Conservation (phyloP, 2,329 filamentous ascomycete species). For the Madurella mycetomatis region DNA sequence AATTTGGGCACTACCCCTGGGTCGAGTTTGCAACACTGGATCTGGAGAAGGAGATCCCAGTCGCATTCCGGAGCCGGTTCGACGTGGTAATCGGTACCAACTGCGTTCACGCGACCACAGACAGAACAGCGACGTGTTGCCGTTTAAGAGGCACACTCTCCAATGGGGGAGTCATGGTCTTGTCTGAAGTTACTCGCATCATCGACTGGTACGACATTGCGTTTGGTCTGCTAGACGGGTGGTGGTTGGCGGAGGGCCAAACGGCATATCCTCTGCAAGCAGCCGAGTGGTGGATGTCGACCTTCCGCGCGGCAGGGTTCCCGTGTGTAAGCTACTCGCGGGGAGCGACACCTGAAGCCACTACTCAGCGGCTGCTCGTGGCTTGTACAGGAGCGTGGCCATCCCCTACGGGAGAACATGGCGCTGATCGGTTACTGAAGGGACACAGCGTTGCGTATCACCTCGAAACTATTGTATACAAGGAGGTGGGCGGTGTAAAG, state of each 20-base stretch:
- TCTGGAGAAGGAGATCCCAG: conserved; percentile 27
- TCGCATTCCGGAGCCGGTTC: conserved; percentile 25
- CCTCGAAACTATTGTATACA: conserved; percentile 22
- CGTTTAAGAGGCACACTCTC: conserved; percentile 28
- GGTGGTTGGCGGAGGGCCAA: conserved; percentile 37
- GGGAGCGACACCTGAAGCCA: conserved; percentile 25
- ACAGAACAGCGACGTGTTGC: conserved; percentile 17
- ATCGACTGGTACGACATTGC: conserved; percentile 33
- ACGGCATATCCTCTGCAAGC: conserved; percentile 23
- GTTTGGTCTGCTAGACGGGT: conserved; percentile 36
- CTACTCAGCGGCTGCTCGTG: conserved; percentile 19
- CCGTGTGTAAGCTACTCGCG: conserved; percentile 31
- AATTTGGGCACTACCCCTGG: conserved; percentile 24
- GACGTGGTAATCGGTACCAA: conserved; percentile 34
- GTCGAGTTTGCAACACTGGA: conserved; percentile 31
- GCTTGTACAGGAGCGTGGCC: background rate
- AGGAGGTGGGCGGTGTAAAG: conserved; percentile 16
- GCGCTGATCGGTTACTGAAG: background rate
- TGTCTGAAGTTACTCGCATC: conserved; percentile 33
- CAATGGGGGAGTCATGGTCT: conserved; percentile 32
- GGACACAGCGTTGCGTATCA: background rate
- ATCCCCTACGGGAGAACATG: background rate
- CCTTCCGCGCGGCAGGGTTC: conserved; percentile 27
- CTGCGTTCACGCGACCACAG: conserved; percentile 33
- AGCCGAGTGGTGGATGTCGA: conserved; percentile 25